These are phyloP conservation scores for Geoglossum glabrum DNA, from an alignment of 495 filamentous ascomycete species.

Conservation along the genomic window DNA sequence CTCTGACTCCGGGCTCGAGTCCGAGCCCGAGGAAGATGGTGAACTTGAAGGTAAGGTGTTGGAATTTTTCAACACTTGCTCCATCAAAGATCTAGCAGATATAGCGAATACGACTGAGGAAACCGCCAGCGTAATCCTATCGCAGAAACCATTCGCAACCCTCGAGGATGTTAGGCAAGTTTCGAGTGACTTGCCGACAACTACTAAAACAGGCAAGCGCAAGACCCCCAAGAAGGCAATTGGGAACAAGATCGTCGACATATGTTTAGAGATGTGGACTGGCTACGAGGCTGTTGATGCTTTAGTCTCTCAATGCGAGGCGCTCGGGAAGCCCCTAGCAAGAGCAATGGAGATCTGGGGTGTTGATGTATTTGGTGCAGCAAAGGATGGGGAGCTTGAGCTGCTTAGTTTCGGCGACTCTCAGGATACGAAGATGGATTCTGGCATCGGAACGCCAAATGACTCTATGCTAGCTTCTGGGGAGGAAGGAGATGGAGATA, in stretches of 20 bases:
- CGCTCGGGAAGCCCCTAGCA: slow-evolving; percentile 44
- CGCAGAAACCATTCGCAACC: slow-evolving; percentile 43
- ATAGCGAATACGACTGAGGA: slow-evolving; percentile 51
- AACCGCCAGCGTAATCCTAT: slow-evolving; percentile 41
- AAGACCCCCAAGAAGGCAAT: slow-evolving; percentile 32
- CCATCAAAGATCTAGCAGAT: slow-evolving; percentile 49
- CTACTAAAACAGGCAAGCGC: slow-evolving; percentile 27
- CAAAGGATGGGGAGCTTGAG: slow-evolving; percentile 44
- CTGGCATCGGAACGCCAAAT: slow-evolving; percentile 52
- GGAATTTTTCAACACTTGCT: slow-evolving; percentile 66
- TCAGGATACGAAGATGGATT: slow-evolving; percentile 27
- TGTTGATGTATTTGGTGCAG: slow-evolving; percentile 46
- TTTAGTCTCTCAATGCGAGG: slow-evolving; percentile 51
- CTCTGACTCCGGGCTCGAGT: slow-evolving; percentile 28
- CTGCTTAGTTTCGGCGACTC: slow-evolving; percentile 33
- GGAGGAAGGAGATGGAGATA: slow-evolving; percentile 27
- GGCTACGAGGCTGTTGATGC: slow-evolving; percentile 64
- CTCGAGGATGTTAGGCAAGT: slow-evolving; percentile 45
- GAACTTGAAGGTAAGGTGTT: slow-evolving; percentile 40
- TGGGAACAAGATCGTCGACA: slow-evolving; percentile 53
- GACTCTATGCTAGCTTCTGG: slow-evolving; percentile 22
- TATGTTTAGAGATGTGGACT: slow-evolving; percentile 47
- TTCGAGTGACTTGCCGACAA: slow-evolving; percentile 23
- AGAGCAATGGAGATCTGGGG: slow-evolving; percentile 59
- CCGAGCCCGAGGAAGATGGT: slow-evolving; percentile 20